These are phyloP conservation scores for Beauveria caledonica DNA, from an alignment of 2,329 filamentous ascomycete genomes.

Conservation along the genomic window DNA sequence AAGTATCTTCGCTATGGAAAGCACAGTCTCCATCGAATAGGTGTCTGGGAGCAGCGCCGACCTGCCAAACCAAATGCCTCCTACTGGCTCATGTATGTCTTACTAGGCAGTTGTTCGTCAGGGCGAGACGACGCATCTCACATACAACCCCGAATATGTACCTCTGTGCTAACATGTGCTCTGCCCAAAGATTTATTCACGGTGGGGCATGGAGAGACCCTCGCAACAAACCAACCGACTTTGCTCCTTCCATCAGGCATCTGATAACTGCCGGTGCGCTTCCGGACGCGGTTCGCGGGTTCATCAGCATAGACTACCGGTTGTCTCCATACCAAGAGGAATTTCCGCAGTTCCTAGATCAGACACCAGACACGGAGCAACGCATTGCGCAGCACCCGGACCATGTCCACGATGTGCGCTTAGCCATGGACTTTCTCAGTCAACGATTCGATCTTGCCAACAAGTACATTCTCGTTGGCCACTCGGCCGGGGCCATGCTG, in stretches of 20 bases:
- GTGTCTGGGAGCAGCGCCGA: slow-evolving; percentile 32
- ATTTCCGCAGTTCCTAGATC: neutral
- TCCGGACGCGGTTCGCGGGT: slow-evolving; percentile 41
- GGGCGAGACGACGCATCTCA: neutral
- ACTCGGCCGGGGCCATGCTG: slow-evolving; percentile 57
- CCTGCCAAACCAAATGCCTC: slow-evolving; percentile 15
- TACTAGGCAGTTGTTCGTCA: neutral
- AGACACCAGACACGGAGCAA: slow-evolving; percentile 20
- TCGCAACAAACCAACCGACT: slow-evolving; percentile 35
- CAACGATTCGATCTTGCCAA: slow-evolving; percentile 35
- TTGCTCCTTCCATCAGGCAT: slow-evolving; percentile 35
- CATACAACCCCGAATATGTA: neutral
- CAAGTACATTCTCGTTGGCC: slow-evolving; percentile 50
- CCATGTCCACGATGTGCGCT: slow-evolving; percentile 50
- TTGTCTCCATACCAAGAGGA: slow-evolving; percentile 35
- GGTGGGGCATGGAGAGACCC: slow-evolving; percentile 59
- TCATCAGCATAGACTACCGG: slow-evolving; percentile 57
- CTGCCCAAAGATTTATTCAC: slow-evolving; percentile 42
- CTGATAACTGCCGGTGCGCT: slow-evolving; percentile 27
- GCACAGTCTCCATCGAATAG: slow-evolving; percentile 36
- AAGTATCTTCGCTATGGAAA: slow-evolving; percentile 30
- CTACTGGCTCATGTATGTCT: slow-evolving; percentile 30
- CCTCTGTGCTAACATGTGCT: slow-evolving; percentile 1
- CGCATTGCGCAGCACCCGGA: slow-evolving; percentile 48
- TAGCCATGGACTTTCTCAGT: slow-evolving; percentile 41